Evolutionary conservation across 1,284 basidiomycete species (phyloP), one percentile per base, ranked within the genome.

Genomic region (Cutaneotrichosporon spelunceum): DNA sequence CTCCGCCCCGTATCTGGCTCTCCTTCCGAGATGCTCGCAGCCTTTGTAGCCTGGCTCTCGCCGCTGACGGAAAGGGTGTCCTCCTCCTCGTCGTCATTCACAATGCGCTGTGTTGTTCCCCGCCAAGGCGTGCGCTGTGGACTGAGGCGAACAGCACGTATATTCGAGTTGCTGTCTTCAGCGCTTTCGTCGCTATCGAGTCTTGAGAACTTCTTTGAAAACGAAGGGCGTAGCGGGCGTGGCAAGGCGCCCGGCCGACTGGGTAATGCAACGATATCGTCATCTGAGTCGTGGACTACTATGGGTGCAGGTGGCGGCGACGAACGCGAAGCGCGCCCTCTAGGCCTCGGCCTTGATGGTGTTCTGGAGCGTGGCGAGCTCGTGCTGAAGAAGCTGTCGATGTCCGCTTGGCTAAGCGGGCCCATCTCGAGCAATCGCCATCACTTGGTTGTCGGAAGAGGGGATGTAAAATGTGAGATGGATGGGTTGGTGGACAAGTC

Each of bases 351-450:
- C 16, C 24, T 16, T 27, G 23, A 21, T n/a, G n/a, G 14, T n/a
- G 44, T n/a, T 10, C 44, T 23, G 4, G 44, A 10, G 44, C 21
- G n/a, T n/a, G 44, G 44, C 44, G 44, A 21, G 24, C 44, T 47
- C 21, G 44, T 47, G n/a, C 44, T 21, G 47, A 49, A 49, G 26
- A 49, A 49, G 5, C 23, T 19, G 24, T 49, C 47, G 19, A 49
- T 49, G 47, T 49, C 47, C 11, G 24, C 47, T 24, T 49, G 47
- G 16, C 47, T 26, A 16, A 49, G 47, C 47, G 47, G 47, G 13
- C 23, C 29, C 47, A 49, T 39, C 36, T 39, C 16, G 36, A 14
- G 8, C 30, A 33, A 33, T 5, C 4, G 2, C 30, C 30, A 33
- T 33, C 30, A 33, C 30, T 33, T 33, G 30, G 30, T 33, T 33